A percentile compares a stretch with the other conserved stretches of the same genome.
Evolutionary conservation across 495 filamentous ascomycete genomes (phyloP).

Genomic region (Neurospora sp.): DNA sequence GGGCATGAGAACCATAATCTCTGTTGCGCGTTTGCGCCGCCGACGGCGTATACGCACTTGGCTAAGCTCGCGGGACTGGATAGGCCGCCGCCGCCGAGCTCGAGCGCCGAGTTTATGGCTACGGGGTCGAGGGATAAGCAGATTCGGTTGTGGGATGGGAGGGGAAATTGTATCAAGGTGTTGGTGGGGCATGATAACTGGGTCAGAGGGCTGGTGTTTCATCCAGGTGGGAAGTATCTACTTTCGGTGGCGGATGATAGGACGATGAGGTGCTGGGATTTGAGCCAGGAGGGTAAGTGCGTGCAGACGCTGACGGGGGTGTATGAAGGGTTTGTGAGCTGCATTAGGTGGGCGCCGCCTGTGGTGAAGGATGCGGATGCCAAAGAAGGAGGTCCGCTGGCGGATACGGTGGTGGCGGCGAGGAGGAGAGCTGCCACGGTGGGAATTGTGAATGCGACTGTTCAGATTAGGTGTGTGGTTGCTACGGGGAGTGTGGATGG

Average conservation of each 20-base stretch:
- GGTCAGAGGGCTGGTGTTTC: conserved; percentile 75
- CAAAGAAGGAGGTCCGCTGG: not conserved
- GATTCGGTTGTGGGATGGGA: conserved; percentile 76
- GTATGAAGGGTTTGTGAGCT: conserved; percentile 12
- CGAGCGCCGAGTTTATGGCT: conserved; percentile 74
- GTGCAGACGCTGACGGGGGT: conserved; percentile 42
- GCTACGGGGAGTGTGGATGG: conserved; percentile 11
- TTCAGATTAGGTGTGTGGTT: conserved; percentile 6
- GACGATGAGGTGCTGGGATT: conserved; percentile 84
- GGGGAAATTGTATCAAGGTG: conserved; percentile 75
- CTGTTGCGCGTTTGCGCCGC: conserved; percentile 75
- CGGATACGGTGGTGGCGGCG: not conserved
- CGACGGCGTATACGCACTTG: conserved; percentile 61
- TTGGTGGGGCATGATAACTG: conserved; percentile 88
- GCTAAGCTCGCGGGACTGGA: conserved; percentile 69
- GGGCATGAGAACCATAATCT: conserved; percentile 63
- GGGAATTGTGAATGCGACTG: not conserved
- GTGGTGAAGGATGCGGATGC: conserved; percentile 4
- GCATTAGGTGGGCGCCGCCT: conserved; percentile 7
- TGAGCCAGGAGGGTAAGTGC: conserved; percentile 79
- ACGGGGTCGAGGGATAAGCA: conserved; percentile 82
- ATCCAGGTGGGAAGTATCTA: conserved; percentile 85
- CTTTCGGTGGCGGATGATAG: conserved; percentile 77
- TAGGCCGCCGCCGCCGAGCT: conserved; percentile 51
- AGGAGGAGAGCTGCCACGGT: not conserved